phyloP scores from a whole-genome alignment of 1,139 yeast species.

The Blastobotrys malaysiensis region DNA sequence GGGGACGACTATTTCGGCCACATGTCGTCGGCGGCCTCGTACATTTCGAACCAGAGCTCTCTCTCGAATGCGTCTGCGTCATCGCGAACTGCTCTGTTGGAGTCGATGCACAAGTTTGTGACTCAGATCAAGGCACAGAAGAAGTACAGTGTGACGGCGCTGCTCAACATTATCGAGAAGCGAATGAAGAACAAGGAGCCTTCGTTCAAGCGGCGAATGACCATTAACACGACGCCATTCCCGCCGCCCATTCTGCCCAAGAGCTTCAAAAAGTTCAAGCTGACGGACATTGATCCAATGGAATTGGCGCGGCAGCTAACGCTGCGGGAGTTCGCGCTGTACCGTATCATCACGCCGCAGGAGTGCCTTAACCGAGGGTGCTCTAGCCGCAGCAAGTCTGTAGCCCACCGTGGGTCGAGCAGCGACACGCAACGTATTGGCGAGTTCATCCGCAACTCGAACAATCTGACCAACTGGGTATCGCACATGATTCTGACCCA shows the following conservation, averaged over 20 bases:
- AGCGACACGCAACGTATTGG: slow-evolving; percentile 39
- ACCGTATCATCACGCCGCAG: slow-evolving; percentile 59
- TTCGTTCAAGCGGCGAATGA: slow-evolving; percentile 22
- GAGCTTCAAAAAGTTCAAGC: slow-evolving; percentile 23
- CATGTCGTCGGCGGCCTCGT: slow-evolving; percentile 1
- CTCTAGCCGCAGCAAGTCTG: slow-evolving; percentile 43
- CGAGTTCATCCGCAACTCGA: slow-evolving; percentile 71
- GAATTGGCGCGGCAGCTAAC: slow-evolving; percentile 85
- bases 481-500: slow-evolving; percentile 67
- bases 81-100: slow-evolving; percentile 37
- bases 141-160: slow-evolving; percentile 38
- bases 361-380: slow-evolving; percentile 80
- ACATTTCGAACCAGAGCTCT: slow-evolving; percentile 9
- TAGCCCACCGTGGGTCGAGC: slow-evolving; percentile 29
- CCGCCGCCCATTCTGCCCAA: slow-evolving; percentile 28
- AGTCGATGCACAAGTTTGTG: slow-evolving; percentile 54
- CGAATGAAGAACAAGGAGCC: slow-evolving; percentile 26
- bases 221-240: slow-evolving; percentile 20
- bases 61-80: not conserved
- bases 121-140: slow-evolving; percentile 43
- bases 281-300: slow-evolving; percentile 59
- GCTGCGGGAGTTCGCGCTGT: slow-evolving; percentile 66
- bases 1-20: slow-evolving; percentile 32
- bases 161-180: slow-evolving; percentile 23
- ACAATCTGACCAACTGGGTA: slow-evolving; percentile 78